Percentiles rank a stretch among this genome's conserved stretches.
phyloP scores from a whole-genome alignment of 2,329 filamentous ascomycete species.

The Xylaria sp. region DNA sequence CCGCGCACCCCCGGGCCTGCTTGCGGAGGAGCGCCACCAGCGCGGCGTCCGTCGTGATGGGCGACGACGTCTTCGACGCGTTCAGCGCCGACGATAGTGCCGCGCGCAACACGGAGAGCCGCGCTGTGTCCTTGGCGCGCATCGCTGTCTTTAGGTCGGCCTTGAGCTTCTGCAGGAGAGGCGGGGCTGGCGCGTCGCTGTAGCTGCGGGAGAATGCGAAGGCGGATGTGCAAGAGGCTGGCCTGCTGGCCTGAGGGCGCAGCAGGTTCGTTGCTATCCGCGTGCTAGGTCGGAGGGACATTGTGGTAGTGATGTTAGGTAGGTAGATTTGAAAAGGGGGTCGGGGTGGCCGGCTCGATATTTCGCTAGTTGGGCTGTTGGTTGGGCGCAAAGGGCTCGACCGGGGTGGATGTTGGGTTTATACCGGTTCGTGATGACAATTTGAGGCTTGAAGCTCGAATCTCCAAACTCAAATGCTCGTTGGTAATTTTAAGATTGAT shows the following conservation, averaged over 20 bases:
- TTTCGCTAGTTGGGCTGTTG: constrained; percentile 2
- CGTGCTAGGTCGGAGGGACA: constrained; percentile 44
- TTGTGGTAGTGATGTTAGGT: not conserved
- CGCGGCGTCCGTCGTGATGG: constrained; percentile 77
- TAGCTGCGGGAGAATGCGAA: constrained; percentile 38
- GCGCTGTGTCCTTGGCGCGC: constrained; percentile 71
- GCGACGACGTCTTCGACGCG: constrained; percentile 76
- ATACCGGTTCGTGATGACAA: not conserved
- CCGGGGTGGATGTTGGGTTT: constrained; percentile 9
- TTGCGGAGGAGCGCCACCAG: constrained; percentile 75
- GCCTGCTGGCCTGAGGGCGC: constrained; percentile 27
- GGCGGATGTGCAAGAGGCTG: constrained; percentile 7
- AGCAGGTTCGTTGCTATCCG: constrained; percentile 44
- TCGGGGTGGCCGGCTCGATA: not conserved
- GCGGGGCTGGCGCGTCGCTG: constrained; percentile 52
- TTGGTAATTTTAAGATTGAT: constrained; percentile 12
- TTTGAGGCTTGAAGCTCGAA: constrained; percentile 18
- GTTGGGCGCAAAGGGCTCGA: constrained; percentile 16
- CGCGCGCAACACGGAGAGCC: constrained; percentile 74
- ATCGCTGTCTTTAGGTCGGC: constrained; percentile 73
- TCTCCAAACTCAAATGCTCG: constrained; percentile 4
- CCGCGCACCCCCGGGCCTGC: constrained; percentile 66
- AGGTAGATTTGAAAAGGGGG: not conserved
- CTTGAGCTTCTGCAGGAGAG: constrained; percentile 65
- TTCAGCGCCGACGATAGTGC: constrained; percentile 78